These are phyloP conservation scores for Metschnikowia lachancei DNA, from an alignment of 805 yeast species.

Conservation along the genomic window DNA sequence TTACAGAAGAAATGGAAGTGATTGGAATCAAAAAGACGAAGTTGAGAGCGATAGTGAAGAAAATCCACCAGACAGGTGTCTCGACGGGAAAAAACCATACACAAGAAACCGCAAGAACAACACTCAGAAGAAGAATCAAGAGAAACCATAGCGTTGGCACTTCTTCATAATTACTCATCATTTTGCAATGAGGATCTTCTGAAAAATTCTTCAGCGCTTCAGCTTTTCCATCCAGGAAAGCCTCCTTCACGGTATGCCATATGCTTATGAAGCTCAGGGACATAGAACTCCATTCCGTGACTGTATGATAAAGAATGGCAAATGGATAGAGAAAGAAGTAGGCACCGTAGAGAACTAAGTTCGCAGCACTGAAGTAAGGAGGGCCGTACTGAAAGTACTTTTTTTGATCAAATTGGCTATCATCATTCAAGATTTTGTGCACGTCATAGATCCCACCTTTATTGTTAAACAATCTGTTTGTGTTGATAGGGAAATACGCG, in stretches of 20 bases:
- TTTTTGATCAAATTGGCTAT: slow-evolving; percentile 43
- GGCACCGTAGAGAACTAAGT: slow-evolving; percentile 56
- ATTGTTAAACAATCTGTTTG: slow-evolving; percentile 53
- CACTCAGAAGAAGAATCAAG: slow-evolving; percentile 43
- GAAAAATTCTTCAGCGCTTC: slow-evolving; percentile 16
- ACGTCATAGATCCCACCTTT: slow-evolving; percentile 49
- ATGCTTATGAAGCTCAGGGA: slow-evolving; percentile 37
- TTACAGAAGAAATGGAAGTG: slow-evolving; percentile 58
- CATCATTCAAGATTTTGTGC: slow-evolving; percentile 41
- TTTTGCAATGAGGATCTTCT: slow-evolving; percentile 54
- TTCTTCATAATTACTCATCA: slow-evolving; percentile 60
- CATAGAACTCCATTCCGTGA: slow-evolving; percentile 46
- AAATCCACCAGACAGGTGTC: slow-evolving; percentile 62
- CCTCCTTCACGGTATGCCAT: slow-evolving; percentile 28
- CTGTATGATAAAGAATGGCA: slow-evolving; percentile 47
- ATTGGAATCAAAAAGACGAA: slow-evolving; percentile 58
- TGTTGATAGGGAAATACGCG: slow-evolving; percentile 49
- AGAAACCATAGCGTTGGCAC: slow-evolving; percentile 76
- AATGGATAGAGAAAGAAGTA: slow-evolving; percentile 56
- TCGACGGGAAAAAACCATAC: slow-evolving; percentile 50
- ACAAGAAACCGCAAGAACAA: slow-evolving; percentile 43
- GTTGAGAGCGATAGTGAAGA: slow-evolving; percentile 55
- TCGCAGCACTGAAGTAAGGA: slow-evolving; percentile 65
- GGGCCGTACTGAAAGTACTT: slow-evolving; percentile 58
- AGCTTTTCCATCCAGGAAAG: slow-evolving; percentile 20